Base-by-base conservation (phyloP, 495 filamentous ascomycete genomes). In the Cercophora samala region DNA sequence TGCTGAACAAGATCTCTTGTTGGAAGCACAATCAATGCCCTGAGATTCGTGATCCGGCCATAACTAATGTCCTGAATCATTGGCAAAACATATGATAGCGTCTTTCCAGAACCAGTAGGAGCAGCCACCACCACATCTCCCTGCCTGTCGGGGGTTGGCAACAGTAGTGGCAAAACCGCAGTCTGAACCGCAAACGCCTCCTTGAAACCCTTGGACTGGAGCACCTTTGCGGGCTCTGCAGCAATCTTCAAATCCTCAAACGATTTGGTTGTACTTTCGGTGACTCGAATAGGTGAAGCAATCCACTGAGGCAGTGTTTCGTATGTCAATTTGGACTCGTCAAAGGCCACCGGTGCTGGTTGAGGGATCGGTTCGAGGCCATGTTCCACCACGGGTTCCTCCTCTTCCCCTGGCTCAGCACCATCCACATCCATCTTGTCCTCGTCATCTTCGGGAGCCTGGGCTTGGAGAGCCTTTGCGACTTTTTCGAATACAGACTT, bases 91-190 rank as follows among this genome's bases (percentile, higher is more conserved):
- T 98, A 98, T 5, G 94, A 89, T 3, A 98, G 78, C 0, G 94
- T 98, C 74, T 98, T 98, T 58, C 94, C 94, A 0, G 94, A 97
- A 4, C 94, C 94, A 1, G 94, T 98, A 3, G 92, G 87, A 0
- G 94, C 94, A 22, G 92, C 93, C 18, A 98, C 86, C 62, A 95
- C 90, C 6, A 98, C 67, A 78, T 98, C 94, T 2, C 92, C 90
- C 2, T 82, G 76, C 64, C 85, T 75, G 18, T 77, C 74, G 0
- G 84, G 84, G 17, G 72, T 70, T 8, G 89, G 85, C 0, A 94
- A 77, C 3, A 97, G 83, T 29, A 96, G 78, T 5, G 93, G 93
- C 26, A 97, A 84, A 0, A 94, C 85, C 0, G 87, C 86, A 0
- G 91, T 87, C 75, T 98, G 94, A 0, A 97, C 89, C 1, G 93